Evolutionary conservation across 2,329 filamentous ascomycete genomes (phyloP), one percentile per base, ranked within the genome.

Genomic region (Colletotrichum acutatum): DNA sequence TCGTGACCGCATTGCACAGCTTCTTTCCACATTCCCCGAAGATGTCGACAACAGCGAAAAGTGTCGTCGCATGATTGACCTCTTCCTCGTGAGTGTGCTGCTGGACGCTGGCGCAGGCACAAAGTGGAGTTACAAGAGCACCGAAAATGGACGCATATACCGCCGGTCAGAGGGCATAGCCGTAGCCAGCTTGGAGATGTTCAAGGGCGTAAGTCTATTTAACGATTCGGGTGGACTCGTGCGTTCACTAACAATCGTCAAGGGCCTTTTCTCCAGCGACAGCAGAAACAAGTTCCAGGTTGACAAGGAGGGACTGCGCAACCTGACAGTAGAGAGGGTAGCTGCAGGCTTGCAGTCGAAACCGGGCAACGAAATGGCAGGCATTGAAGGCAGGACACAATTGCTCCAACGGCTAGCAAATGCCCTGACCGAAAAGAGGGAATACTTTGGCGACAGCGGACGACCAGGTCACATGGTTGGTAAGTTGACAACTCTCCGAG

Each of bases 401-500:
- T 88, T 99, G 58, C 85, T 99, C 53, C 88, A 94, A 53, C 89
- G 93, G 63, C 88, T 99, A 1, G 91, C 91, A 14, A 88, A 92
- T 75, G 95, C 96, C 5, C 84, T 99, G 67, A 85, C 87, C 3
- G 89, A 92, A 75, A 95, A 96, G 79, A 88, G 90, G 71, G 93
- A 97, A 63, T 93, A 95, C 77, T 99, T 98, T 82, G 96, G 96
- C 28, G 87, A 89, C 1, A 91, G 95, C 79, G 94, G 92, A 64
- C 89, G 97, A 71, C 97, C 97, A 12, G 97, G 97, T 77, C 97
- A 98, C 81, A 95, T 99, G 91, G 91, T 98, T 74, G 95, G 95
- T 97, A 87, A 78, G 89, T 81, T 22, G 6, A 52, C 37, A 34
- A 32, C 32, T 26, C 12, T 14, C 19, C 12, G 16, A 22, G 24